Evolutionary conservation across 2,329 filamentous ascomycete genomes (phyloP), one percentile per base, ranked within the genome.

Genomic region (Arthrobotrys pseudoclavata): DNA sequence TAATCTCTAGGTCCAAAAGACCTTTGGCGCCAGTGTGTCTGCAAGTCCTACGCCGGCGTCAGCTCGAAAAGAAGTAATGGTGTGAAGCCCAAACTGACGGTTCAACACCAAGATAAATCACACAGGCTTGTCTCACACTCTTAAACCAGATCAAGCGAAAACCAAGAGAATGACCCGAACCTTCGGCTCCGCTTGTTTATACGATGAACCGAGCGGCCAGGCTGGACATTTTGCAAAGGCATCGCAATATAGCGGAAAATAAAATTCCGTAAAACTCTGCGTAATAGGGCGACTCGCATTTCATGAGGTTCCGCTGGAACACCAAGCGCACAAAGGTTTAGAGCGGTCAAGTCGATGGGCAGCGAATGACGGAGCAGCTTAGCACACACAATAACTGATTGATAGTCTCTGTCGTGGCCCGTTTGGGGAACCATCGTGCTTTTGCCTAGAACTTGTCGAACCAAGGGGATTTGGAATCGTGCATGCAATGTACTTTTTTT

Each of bases 401-500:
- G 72, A 76, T 76, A 70, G 34, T 70, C 72, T 76, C 42, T 62
- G 67, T 70, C 66, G 47, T 69, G 72, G 34, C 72, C 72, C 18
- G 18, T 76, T 76, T 70, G 40, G 72, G 72, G 64, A 76, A 60
- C 31, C 52, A 52, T 76, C 60, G 29, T 70, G 60, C 72, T 62
- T n/a, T 66, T 70, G 72, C 72, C 66, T 66, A 76, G 66, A 34
- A 52, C 72, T 70, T 70, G 66, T 70, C 64, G 60, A 60, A 60
- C 34, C 72, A 76, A 76, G 66, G 55, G 60, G 72, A 76, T 76
- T 76, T 76, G 72, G 60, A 76, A 76, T 76, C 57, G 29, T 76
- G 72, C 60, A 70, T 76, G 60, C 57, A 67, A 22, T 62, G 53
- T 62, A 42, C 34, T 55, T 70, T 61, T 48, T 55, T 60, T 34